Percentiles rank a stretch among this genome's conserved stretches.
These are phyloP conservation scores for Lactarius hatsudake DNA, from an alignment of 768 basidiomycete species.

Conservation along the genomic window DNA sequence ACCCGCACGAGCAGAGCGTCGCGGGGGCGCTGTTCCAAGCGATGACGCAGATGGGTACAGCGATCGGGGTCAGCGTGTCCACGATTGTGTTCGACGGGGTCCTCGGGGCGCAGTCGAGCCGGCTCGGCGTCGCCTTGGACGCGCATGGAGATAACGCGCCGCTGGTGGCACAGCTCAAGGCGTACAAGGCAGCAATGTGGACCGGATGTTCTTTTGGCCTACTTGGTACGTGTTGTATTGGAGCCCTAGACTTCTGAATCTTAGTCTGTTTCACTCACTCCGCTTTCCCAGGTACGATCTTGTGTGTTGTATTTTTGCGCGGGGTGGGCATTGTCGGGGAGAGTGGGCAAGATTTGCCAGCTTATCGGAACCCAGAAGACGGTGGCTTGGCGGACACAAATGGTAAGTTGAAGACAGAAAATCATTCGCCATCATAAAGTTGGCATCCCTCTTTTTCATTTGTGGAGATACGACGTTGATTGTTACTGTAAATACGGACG, in stretches of 20 bases:
- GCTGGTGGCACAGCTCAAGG: slow-evolving; percentile 41
- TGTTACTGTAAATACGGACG: background rate
- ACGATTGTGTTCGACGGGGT: slow-evolving; percentile 69
- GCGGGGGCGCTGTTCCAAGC: slow-evolving; percentile 78
- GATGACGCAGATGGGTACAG: slow-evolving; percentile 72
- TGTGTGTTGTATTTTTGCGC: slow-evolving; percentile 32
- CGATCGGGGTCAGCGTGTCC: slow-evolving; percentile 66
- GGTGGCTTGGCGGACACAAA: background rate
- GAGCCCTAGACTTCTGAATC: background rate
- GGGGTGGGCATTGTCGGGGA: slow-evolving; percentile 44
- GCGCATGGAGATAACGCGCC: slow-evolving; percentile 35
- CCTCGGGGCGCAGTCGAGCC: slow-evolving; percentile 35
- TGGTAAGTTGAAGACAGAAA: background rate
- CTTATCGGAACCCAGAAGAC: background rate
- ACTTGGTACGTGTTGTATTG: slow-evolving; percentile 42
- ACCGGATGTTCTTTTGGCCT: slow-evolving; percentile 58
- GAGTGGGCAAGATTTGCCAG: background rate
- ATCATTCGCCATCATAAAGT: background rate
- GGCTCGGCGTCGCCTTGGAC: slow-evolving; percentile 36
- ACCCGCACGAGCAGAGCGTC: slow-evolving; percentile 70
- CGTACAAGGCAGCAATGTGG: slow-evolving; percentile 68
- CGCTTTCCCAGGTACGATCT: slow-evolving; percentile 8
- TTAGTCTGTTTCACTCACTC: background rate
- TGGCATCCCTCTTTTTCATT: background rate
- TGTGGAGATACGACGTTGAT: background rate